These are phyloP conservation scores for Leccinum variicolor DNA, from an alignment of 768 basidiomycete genomes.

Conservation along the genomic window DNA sequence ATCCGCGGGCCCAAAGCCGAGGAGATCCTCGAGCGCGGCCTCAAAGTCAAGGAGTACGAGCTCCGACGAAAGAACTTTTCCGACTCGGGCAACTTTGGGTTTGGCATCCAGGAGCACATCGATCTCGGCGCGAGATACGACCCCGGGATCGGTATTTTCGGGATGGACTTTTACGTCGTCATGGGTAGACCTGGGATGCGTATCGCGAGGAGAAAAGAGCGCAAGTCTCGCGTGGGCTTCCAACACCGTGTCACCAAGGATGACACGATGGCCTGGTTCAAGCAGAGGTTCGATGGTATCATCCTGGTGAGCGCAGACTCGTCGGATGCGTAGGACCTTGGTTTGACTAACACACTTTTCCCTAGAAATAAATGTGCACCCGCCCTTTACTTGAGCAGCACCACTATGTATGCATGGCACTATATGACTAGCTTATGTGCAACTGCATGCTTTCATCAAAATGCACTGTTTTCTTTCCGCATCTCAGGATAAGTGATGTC, in stretches of 20 bases:
- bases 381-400: background rate
- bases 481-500: background rate
- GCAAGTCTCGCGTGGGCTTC: conserved; percentile 83
- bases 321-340: background rate
- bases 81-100: conserved; percentile 99
- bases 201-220: conserved; percentile 87
- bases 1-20: conserved; percentile 99
- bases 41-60: conserved; percentile 99
- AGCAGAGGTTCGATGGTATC: conserved; percentile 98
- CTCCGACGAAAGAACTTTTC: conserved; percentile 96
- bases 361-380: conserved; percentile 26
- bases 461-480: conserved; percentile 10
- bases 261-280: conserved; percentile 98
- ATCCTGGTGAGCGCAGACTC: conserved; percentile 65
- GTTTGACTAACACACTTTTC: background rate
- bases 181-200: conserved; percentile 96
- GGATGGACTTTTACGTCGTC: conserved; percentile 98
- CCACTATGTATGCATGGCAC: conserved; percentile 22
- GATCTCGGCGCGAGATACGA: conserved; percentile 99
- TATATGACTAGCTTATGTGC: conserved; percentile 27
- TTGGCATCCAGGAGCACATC: conserved; percentile 99
- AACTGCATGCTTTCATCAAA: conserved; percentile 22
- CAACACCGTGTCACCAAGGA: conserved; percentile 92
- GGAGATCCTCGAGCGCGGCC: conserved; percentile 97
- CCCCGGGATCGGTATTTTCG: conserved; percentile 97